Base-by-base conservation (phyloP, 331 rosid species). In the Stylosanthes scabra region DNA sequence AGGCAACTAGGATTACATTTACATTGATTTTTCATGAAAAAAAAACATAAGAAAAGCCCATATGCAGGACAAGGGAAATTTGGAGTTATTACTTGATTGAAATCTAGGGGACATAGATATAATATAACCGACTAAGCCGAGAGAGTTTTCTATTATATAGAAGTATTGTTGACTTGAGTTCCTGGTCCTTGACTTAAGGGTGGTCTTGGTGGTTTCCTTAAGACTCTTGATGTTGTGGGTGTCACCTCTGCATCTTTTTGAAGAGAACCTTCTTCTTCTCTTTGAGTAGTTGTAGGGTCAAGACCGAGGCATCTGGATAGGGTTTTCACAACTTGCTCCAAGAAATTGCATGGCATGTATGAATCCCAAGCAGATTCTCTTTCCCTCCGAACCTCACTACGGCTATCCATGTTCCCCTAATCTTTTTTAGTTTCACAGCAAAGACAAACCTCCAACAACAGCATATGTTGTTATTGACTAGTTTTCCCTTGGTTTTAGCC, bases 241-340 rank as follows among this genome's bases (percentile, higher is more conserved):
- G 71, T 75, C 44, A 57, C 65, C 60, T 45, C 78, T 65, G 14
- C 59, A 59, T 7, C 60, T 54, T 51, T 69, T 3, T 15, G 28
- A 27, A 9, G 42, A 70, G 61, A 12, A 40, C 62, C 34, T 42
- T 60, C 34, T 42, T 67, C 57, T 61, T 40, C 39, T 28, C 44
- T 42, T 9, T 46, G 71, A 66, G 54, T 27, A 5, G 70, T 27
- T 40, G 82, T 27, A 31, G 82, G 16, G 34, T 72, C 86, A 62
- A 80, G 46, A 46, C 91, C 84, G 1, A 86, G 40, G 68, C 90
- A 88, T 75, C 77, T 84, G 45, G 74, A 60, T 63, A 82, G 58
- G 56, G 86, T 76, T 75, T 79, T 83, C 83, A 77, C 31, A 2
- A 70, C 60, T 65, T 62, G 78, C 51, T 81, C 79, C 41, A 79